A percentile compares a stretch with the other conserved stretches of the same genome.
phyloP scores from a whole-genome alignment of 208 protist genomes.

The Trypanosoma theileri region DNA sequence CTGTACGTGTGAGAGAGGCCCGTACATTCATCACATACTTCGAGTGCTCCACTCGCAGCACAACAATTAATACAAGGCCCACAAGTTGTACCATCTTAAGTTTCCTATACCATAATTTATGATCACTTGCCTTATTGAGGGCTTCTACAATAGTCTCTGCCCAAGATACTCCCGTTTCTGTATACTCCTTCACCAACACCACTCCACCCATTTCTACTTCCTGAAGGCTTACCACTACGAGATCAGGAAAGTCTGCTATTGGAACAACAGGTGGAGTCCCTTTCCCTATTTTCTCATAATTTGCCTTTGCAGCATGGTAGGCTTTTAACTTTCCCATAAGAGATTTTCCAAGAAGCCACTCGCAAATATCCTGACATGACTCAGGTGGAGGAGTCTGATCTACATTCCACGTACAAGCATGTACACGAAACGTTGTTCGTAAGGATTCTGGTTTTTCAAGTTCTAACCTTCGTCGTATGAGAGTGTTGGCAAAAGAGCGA shows the following conservation, averaged over 20 bases:
- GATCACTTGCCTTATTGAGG: slow-evolving; percentile 42
- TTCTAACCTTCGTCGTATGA: slow-evolving; percentile 9
- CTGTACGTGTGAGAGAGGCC: slow-evolving; percentile 71
- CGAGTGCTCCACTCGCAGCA: slow-evolving; percentile 50
- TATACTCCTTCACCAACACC: slow-evolving; percentile 74
- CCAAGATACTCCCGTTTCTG: slow-evolving; percentile 58
- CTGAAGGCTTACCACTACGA: slow-evolving; percentile 79
- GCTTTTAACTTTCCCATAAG: slow-evolving; percentile 33
- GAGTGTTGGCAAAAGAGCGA: slow-evolving; percentile 7
- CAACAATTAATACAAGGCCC: slow-evolving; percentile 72
- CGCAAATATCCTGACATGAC: slow-evolving; percentile 32
- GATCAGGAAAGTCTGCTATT: slow-evolving; percentile 59
- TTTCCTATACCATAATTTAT: slow-evolving; percentile 49
- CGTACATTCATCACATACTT: slow-evolving; percentile 72
- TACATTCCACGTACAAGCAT: slow-evolving; percentile 83
- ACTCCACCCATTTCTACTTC: slow-evolving; percentile 84
- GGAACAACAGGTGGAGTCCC: slow-evolving; percentile 4
- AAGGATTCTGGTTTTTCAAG: slow-evolving; percentile 9
- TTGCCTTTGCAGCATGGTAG: slow-evolving; percentile 31
- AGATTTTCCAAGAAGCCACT: slow-evolving; percentile 53
- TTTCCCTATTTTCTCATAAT: slow-evolving; percentile 10
- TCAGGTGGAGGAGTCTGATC: slow-evolving; percentile 53
- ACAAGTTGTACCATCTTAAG: slow-evolving; percentile 77
- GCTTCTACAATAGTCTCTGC: slow-evolving; percentile 59
- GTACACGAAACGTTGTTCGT: slow-evolving; percentile 40